Base-by-base conservation (phyloP, 1,284 basidiomycete genomes). In the Puccinia polysora region DNA sequence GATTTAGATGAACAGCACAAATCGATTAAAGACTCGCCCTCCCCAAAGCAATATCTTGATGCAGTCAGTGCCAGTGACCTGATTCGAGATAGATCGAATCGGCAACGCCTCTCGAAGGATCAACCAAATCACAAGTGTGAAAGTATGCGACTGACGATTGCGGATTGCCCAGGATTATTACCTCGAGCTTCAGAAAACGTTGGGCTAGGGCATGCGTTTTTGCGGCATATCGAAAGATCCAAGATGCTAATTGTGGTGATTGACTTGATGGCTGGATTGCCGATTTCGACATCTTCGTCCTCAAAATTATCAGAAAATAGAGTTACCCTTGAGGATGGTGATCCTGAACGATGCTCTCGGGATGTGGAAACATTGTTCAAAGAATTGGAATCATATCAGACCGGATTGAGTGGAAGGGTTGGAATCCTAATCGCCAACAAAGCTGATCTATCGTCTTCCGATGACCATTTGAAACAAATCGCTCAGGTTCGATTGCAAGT, bases 111-210 rank as follows among this genome's bases (percentile, higher is more conserved):
- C 36, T 67, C 73, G 32, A 60, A 58, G 77, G 14, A 30, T 6
- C 60, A 52, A 38, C 38, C 67, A 3, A 58, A 62, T 4, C 43
- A 64, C 15, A 74, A 74, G 59, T 75, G 75, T 18, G 92, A 95
- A 80, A 81, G 83, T 1, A 88, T 90, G 78, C 85, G 95, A 2
- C 93, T 97, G 81, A 94, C 90, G 0, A 87, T 99, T 72, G 90
- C 93, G n/a, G 95, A 99, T 81, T 96, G 97, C 78, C 95, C 96
- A 0, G 95, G 95, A 12, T 86, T 98, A 34, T 88, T 97, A 60
- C 85, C 86, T 6, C 84, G 85, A 10, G 91, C 94, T 0, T 89
- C 91, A 1, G 86, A 89, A 75, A 90, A 95, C 79, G 86, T 92
- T 50, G 95, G 95, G 0, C 84, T 98, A 0, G 96, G 96, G 0